Evolutionary conservation across 140 eudicot species (phyloP), one percentile per base, ranked within the genome.

Genomic region (Ambrosia hybrid): DNA sequence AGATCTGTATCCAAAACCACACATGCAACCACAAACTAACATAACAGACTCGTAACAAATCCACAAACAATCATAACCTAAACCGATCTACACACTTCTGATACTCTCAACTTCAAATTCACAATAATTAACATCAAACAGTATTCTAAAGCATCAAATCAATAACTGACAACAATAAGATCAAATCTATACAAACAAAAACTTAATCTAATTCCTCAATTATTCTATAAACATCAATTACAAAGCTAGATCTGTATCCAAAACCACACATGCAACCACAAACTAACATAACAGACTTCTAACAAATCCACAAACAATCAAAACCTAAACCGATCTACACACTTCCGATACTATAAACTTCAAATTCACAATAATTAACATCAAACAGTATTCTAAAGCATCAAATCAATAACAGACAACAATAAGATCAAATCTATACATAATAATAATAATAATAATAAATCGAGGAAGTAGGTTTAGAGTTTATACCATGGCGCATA

Each of bases 401-500:
- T 69, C 65, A 69, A 52, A 49, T 49, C 4, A 1, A 43, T 0
- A 0, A 43, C 48, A 43, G 2, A 43, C 10, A 49, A 49, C 55
- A 11, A 12, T 49, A 9, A 49, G 14, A 49, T 49, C 14, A 10
- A 11, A 10, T 9, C 55, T 43, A 49, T 9, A 49, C 1, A 58
- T n/a, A 17, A 34, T 21, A 21, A 21, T 21, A 4, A 16, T 12
- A 65, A 49, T 15, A 5, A 62, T 5, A 30, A 57, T 13, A 34
- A 61, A 34, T 4, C 3, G 58, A 34, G 59, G 0, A 26, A 0
- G 33, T 75, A 46, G 9, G 10, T 16, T 34, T 38, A 41, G 81
- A 91, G 10, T 16, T 34, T 33, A 41, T 83, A 91, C 97, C 97
- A 88, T 66, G 97, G 97, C 71, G 97, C 97, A 67, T 88, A 91